Base-by-base conservation (phyloP, 345 rosid species). In the Eucalyptus pauciflora region DNA sequence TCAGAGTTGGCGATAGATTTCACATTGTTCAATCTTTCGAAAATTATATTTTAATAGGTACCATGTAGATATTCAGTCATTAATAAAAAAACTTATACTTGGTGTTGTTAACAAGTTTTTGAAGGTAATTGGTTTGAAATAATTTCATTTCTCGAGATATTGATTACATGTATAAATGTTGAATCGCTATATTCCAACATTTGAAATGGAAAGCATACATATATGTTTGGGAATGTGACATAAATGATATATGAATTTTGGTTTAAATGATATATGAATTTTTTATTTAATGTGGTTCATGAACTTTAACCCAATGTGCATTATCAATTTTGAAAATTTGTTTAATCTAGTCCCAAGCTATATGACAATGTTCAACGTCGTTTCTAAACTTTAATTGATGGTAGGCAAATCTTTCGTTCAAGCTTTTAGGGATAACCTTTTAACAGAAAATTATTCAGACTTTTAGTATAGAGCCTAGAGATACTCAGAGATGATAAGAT, bases 331-430 rank as follows among this genome's bases (percentile, higher is more conserved):
- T 0, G 0, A 51, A 51, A 51, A 16, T 51, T 51, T 51, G 8
- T 51, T 51, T 0, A 16, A 51, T 6, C 20, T 51, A 51, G 7
- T 51, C 54, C 20, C 20, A 51, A 51, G 8, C 20, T 16, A 51
- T 51, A 0, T 51, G 20, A 51, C 54, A 51, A 15, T 50, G 20
- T 50, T 50, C 0, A 0, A 50, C 16, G 20, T 50, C 52, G 7
- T 50, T 50, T 50, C 52, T 50, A 50, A 50, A 50, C 18, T 15
- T 50, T 18, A 50, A 50, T 50, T 50, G 52, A 50, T 50, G 8
- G 0, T 1, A 15, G 20, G 16, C 2, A 7, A 51, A 16, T 0
- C 16, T 51, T 0, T 16, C 8, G 3, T 51, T 0, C 20, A 50
- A 0, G 3, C 15, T 15, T 50, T 15, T 2, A 50, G 7, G 1